Evolutionary conservation across 768 basidiomycete genomes (phyloP).

Genomic region (Peribolospora baueri): DNA sequence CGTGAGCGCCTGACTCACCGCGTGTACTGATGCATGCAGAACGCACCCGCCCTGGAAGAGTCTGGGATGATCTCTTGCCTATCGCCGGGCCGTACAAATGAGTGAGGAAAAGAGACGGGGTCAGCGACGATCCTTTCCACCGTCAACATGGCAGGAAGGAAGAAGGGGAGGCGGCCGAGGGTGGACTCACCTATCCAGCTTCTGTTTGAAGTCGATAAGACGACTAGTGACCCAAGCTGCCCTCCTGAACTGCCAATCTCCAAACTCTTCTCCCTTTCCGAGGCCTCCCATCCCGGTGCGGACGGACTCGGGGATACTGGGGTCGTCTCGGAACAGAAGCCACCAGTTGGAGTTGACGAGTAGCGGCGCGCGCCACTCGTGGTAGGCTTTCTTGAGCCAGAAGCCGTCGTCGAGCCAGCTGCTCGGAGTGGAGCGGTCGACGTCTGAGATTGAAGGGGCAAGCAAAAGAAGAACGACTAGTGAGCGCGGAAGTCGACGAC

Average conservation of each 20-base stretch:
- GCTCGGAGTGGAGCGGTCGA: slow-evolving; percentile 56
- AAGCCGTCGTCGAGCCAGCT: slow-evolving; percentile 92
- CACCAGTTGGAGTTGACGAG: slow-evolving; percentile 91
- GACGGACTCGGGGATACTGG: slow-evolving; percentile 28
- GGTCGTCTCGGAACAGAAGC: slow-evolving; percentile 60
- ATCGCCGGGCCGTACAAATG: background rate
- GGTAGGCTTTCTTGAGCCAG: slow-evolving; percentile 70
- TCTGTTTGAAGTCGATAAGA: slow-evolving; percentile 10
- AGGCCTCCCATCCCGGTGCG: slow-evolving; percentile 3
- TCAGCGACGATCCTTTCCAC: too few relatives aligned
- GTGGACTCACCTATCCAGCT: slow-evolving; percentile 33
- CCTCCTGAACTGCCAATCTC: slow-evolving; percentile 61
- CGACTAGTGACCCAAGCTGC: slow-evolving; percentile 41
- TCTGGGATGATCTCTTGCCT: slow-evolving; percentile 49
- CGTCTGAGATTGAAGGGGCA: slow-evolving; percentile 25
- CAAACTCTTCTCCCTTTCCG: slow-evolving; percentile 21
- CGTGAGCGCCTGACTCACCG: slow-evolving; percentile 15
- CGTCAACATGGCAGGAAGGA: too few relatives aligned
- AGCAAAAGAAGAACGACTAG: background rate
- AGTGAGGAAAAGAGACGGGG: background rate
- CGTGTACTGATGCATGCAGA: slow-evolving; percentile 24
- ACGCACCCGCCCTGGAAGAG: slow-evolving; percentile 43
- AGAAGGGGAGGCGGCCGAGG: too few relatives aligned
- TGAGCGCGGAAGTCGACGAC: background rate
- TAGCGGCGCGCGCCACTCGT: slow-evolving; percentile 63